Percentiles rank a stretch among this genome's conserved stretches.
These are phyloP conservation scores for Syzygium aromaticum DNA, from an alignment of 345 rosid species.

Conservation along the genomic window DNA sequence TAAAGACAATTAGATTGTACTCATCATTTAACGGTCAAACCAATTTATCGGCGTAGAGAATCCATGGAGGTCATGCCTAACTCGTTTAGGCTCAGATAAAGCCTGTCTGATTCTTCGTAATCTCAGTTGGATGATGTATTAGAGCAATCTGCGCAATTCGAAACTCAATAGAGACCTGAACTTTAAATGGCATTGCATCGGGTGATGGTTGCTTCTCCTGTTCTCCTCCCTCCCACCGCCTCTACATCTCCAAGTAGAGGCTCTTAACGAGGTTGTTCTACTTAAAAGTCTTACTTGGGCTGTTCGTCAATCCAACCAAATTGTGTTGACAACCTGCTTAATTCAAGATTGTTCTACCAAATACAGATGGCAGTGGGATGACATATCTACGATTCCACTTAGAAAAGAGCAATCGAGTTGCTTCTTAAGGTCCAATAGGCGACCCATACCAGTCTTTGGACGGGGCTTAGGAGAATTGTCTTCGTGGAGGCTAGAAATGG, in stretches of 20 bases:
- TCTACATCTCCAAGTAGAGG: neutral
- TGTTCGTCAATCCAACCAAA: neutral
- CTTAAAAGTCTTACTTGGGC: neutral
- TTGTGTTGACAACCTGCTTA: neutral
- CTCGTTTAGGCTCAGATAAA: neutral
- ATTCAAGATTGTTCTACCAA: neutral
- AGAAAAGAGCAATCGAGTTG: neutral
- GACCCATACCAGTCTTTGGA: neutral
- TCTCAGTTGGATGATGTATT: neutral
- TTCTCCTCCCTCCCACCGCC: neutral
- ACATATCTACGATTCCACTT: neutral
- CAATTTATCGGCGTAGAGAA: neutral
- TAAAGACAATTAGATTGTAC: neutral
- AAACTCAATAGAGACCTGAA: neutral
- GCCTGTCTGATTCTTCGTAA: neutral
- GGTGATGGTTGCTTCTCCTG: neutral
- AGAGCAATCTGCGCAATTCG: neutral
- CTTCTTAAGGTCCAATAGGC: neutral
- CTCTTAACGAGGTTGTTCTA: neutral
- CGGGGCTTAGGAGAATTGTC: neutral
- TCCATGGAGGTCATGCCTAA: neutral
- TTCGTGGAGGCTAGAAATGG: neutral
- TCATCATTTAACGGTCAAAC: neutral
- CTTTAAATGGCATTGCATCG: neutral
- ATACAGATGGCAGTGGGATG: neutral